Conservation (phyloP, 192 early-diverging fungal genomes). For the Martensiomyces pterosporus region DNA sequence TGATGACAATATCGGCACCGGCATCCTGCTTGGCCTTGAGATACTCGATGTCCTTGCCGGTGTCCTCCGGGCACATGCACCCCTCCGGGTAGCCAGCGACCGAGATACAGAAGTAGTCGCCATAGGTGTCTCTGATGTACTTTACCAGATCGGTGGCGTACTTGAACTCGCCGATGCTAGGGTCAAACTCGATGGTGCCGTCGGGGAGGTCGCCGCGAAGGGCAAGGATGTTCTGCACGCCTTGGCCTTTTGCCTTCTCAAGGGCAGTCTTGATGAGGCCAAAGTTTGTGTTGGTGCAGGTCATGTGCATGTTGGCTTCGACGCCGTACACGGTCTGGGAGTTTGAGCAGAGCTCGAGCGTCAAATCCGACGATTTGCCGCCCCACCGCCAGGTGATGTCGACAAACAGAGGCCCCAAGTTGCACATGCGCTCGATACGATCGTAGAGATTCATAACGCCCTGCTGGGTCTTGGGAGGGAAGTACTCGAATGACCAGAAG, state of each 20-base stretch:
- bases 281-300: slow-evolving; percentile 95
- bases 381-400: slow-evolving; percentile 93
- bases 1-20: slow-evolving; percentile 89
- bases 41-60: slow-evolving; percentile 71
- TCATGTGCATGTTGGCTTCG: slow-evolving; percentile 97
- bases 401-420: slow-evolving; percentile 80
- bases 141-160: slow-evolving; percentile 86
- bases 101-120: slow-evolving; percentile 93
- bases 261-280: slow-evolving; percentile 85
- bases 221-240: slow-evolving; percentile 96
- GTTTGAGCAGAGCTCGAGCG: slow-evolving; percentile 82
- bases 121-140: slow-evolving; percentile 86
- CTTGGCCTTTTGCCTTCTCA: slow-evolving; percentile 82
- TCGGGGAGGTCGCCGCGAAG: slow-evolving; percentile 92
- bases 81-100: slow-evolving; percentile 98
- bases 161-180: slow-evolving; percentile 80
- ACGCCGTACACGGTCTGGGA: slow-evolving; percentile 91
- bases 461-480: slow-evolving; percentile 92
- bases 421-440: slow-evolving; percentile 95
- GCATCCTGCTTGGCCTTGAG: slow-evolving; percentile 89
- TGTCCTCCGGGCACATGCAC: slow-evolving; percentile 70
- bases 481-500: slow-evolving; percentile 95
- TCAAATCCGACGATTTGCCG: slow-evolving; percentile 81
- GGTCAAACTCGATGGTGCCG: slow-evolving; percentile 74
- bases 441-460: slow-evolving; percentile 96